Base-by-base conservation (phyloP, 2,329 filamentous ascomycete genomes). In the Fusarium fujikuroi region DNA sequence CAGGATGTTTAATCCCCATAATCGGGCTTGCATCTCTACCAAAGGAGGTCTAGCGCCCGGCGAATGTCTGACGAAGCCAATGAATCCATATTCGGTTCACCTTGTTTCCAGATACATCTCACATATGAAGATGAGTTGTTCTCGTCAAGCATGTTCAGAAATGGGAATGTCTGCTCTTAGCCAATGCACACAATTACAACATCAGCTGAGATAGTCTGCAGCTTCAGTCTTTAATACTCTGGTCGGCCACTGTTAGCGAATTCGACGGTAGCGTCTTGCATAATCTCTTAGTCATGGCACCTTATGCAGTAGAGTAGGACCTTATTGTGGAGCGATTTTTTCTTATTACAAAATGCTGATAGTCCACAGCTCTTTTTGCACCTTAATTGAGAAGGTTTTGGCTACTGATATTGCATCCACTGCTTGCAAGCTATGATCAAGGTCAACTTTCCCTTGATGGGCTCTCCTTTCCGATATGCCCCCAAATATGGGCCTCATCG, bases 111-210 rank as follows among this genome's bases (percentile, higher is more conserved):
- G 4, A 40, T 30, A 3, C 34, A 40, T n/a, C 25, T 16, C 8
- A 21, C 0, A 28, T 21, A 9, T 16, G 25, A 21, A 21, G 3
- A 10, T 40, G 12, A 19, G 9, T 28, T 9, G 5, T 30, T 15
- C 18, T 18, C 5, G 0, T 18, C 15, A n/a, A 9, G 3, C 3
- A 5, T 32, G 9, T 32, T 0, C 1, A 32, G 7, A 7, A 18
- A 4, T 9, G 3, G 11, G 7, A 21, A 6, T 21, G 7, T 21
- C 19, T 21, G 11, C 37, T 21, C 7, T 4, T 21, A 40, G 19
- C 19, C 19, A 40, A 12, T 8, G 37, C 19, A 21, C 11, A 7
- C 10, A 14, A 21, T 21, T 7, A 39, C 19, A 21, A 21, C 19
- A 39, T 19, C 37, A 8, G 19, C 19, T 12, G 11, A 18, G 21